Base-by-base conservation (phyloP, 179 eudicot genomes). In the Nepenthes alata region DNA sequence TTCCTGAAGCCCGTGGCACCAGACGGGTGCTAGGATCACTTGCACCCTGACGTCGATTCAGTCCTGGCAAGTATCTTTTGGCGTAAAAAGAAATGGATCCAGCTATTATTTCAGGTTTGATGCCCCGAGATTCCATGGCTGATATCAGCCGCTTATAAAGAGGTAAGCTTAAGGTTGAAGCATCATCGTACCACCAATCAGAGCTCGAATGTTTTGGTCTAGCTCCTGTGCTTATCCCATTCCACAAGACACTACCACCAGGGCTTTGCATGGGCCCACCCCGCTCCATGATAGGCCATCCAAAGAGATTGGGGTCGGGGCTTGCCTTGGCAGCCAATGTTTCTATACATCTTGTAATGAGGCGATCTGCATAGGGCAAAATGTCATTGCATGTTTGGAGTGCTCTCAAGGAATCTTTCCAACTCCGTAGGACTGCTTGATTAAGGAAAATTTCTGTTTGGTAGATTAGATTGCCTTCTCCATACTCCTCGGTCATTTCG, bases 161-260 rank as follows among this genome's bases (percentile, higher is more conserved):
- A 35, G 37, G 59, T 45, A 78, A 78, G 25, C 75, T 75, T 67
- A 78, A 64, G 44, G 65, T 63, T 36, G 77, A 75, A 8, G 58
- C 77, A 49, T 78, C 83, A 63, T 78, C 77, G 35, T 78, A 78
- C 83, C 83, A 78, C 83, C 83, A 78, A 75, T 78, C 83, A 11
- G 74, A 60, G 59, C 75, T 78, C 11, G 75, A 56, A 16, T 75
- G 66, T 70, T 66, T 75, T 8, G 83, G 83, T 57, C 62, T 71
- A 37, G 82, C 82, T 11, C 82, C 82, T 7, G 83, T 78, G 69
- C 80, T 75, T 37, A 78, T 75, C 44, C 83, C 83, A 41, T 78
- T 78, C 83, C 83, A 78, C 61, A 78, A 64, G 55, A 78, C 83
- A 67, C 77, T 78, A 38, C 80, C 83, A 35, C 79, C 80, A 2